Evolutionary conservation across 306 rosid genomes (phyloP).

Genomic region (Quercus gilva): DNA sequence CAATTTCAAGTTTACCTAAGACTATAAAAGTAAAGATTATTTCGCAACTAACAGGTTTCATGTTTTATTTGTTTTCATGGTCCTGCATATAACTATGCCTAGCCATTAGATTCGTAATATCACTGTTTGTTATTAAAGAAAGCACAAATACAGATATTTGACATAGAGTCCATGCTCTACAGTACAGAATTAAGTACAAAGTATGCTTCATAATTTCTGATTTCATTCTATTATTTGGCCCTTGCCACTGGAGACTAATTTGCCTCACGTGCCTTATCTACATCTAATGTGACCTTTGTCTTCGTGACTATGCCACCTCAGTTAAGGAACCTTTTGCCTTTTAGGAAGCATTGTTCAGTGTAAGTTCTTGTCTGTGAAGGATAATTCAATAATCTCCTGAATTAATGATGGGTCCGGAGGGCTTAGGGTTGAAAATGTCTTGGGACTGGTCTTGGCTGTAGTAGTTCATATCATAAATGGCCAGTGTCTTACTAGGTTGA

Average conservation of each 20-base stretch:
- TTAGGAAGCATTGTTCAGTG: not conserved
- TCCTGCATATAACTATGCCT: not conserved
- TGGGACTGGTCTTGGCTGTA: slow-evolving; percentile 31
- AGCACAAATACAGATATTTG: not conserved
- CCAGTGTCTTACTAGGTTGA: slow-evolving; percentile 23
- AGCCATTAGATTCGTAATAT: not conserved
- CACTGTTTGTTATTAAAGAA: not conserved
- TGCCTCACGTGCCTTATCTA: not conserved
- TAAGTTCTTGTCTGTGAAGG: slow-evolving; percentile 31
- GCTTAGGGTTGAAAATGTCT: slow-evolving; percentile 27
- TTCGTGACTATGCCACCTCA: not conserved
- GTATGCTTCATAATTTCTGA: not conserved
- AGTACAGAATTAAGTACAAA: not conserved
- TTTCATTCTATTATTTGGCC: not conserved
- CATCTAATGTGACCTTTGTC: not conserved
- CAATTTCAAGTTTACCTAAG: not conserved
- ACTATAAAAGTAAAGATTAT: not conserved
- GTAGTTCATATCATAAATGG: slow-evolving; percentile 19
- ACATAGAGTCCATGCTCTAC: not conserved
- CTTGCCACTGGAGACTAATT: not conserved
- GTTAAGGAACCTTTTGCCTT: not conserved
- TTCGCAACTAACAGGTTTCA: not conserved
- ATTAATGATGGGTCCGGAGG: slow-evolving; percentile 25
- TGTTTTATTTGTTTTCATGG: not conserved
- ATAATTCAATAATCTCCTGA: slow-evolving; percentile 35